Base-by-base conservation (phyloP, 148 eudicot genomes). In the Selenicereus undatus region DNA sequence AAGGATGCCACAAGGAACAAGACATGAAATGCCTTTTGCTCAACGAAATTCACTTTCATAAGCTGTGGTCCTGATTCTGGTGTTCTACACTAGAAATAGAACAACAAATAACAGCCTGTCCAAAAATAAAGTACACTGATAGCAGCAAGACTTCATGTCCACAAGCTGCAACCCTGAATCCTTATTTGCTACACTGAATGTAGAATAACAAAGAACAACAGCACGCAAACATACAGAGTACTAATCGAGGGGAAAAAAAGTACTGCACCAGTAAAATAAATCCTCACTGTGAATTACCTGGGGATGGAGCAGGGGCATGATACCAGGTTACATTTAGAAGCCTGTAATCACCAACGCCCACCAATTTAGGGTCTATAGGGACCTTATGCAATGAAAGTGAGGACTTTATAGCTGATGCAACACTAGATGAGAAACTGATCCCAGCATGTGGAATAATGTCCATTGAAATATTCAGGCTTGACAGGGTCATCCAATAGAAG, bases 381-480 rank as follows among this genome's bases (percentile, higher is more conserved):
- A 93, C 86, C 85, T 86, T 96, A 86, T 92, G 99, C 89, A 81
- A 82, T 29, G 87, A 84, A 21, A 96, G 89, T 11, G 97, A 87
- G 64, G 93, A 88, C 79, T 93, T 91, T 86, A 96, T 90, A 65
- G 84, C 85, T 78, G 92, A 89, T 84, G 90, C 93, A 81, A 83
- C 89, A 78, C 73, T 80, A 66, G 87, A 78, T 73, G 97, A 87
- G 84, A 96, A 96, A 88, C 95, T 88, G 76, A 87, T 82, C 74
- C 95, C 98, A 26, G 84, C 88, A 83, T 87, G 90, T 30, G 99
- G 99, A 84, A 92, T 93, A 74, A 96, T 78, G 81, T 93, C 98
- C 90, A 96, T 86, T n/a, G 99, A 96, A 82, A 96, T 96, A 85
- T 96, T 96, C 79, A 91, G 91, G 80, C 93, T 91, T 45, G 92